Percentiles rank a stretch among this genome's conserved stretches.
Conservation (phyloP, 2,329 filamentous ascomycete species). For the Bimuria novae-zelandiae region DNA sequence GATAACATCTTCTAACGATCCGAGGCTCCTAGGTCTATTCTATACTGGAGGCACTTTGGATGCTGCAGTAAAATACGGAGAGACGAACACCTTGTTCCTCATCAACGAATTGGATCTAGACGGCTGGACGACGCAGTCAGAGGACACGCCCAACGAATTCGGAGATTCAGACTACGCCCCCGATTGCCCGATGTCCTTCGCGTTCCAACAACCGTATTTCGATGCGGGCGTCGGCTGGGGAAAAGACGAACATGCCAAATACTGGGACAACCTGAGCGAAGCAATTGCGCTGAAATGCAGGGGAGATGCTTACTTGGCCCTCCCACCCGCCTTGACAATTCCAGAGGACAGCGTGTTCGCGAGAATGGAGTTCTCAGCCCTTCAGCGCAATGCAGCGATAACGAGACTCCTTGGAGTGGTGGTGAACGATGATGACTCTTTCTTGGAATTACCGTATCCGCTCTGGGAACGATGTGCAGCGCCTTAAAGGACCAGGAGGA, state of each 20-base stretch:
- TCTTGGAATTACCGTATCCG: too few relatives aligned
- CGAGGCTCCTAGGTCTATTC: not conserved
- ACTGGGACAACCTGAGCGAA: not conserved
- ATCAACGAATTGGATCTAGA: not conserved
- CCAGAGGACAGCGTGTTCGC: not conserved
- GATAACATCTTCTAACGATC: not conserved
- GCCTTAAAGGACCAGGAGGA: too few relatives aligned
- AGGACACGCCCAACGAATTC: not conserved
- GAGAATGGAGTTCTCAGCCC: not conserved
- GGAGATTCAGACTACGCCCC: not conserved
- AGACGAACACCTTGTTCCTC: not conserved
- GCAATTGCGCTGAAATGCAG: not conserved
- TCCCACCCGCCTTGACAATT: not conserved
- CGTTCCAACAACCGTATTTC: not conserved
- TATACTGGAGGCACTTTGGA: not conserved
- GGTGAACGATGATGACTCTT: not conserved
- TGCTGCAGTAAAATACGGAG: not conserved
- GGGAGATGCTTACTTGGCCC: not conserved
- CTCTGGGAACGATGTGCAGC: too few relatives aligned
- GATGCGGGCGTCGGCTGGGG: not conserved
- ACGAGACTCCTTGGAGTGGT: not conserved
- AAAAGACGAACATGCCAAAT: not conserved
- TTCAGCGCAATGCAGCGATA: not conserved
- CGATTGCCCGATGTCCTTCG: not conserved
- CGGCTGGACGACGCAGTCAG: not conserved